Percentiles rank a stretch among this genome's conserved stretches.
These are phyloP conservation scores for Cubamyces lactineus DNA, from an alignment of 768 basidiomycete species.

Conservation along the genomic window DNA sequence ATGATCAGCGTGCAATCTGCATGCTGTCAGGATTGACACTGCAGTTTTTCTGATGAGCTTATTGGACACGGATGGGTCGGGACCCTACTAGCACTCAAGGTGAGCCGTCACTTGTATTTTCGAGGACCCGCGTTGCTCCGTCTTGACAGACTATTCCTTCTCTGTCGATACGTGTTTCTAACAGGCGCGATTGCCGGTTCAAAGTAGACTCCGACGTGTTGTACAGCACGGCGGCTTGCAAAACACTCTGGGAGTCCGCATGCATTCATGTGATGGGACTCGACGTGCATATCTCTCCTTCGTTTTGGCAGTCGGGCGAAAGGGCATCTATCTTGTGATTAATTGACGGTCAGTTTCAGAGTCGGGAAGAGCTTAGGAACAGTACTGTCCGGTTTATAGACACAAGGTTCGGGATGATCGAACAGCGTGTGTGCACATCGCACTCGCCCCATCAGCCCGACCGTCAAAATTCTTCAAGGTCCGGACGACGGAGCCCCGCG, in stretches of 20 bases:
- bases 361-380: neutral
- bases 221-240: neutral
- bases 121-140: neutral
- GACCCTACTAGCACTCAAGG: neutral
- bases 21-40: conserved; percentile 9
- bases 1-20: conserved; percentile 10
- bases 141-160: neutral
- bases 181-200: neutral
- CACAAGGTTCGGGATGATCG: neutral
- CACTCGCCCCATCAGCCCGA: neutral
- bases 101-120: neutral
- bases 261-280: neutral
- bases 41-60: conserved; percentile 15
- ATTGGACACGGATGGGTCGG: neutral
- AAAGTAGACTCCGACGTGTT: too few relatives aligned
- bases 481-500: neutral
- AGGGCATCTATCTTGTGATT: neutral
- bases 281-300: neutral
- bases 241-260: too few relatives aligned
- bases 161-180: neutral
- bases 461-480: neutral
- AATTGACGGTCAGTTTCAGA: neutral
- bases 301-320: neutral
- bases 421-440: neutral
- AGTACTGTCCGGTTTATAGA: neutral